Evolutionary conservation across 2,329 filamentous ascomycete genomes (phyloP), one percentile per base, ranked within the genome.

Genomic region (Phialocephala subalpina): DNA sequence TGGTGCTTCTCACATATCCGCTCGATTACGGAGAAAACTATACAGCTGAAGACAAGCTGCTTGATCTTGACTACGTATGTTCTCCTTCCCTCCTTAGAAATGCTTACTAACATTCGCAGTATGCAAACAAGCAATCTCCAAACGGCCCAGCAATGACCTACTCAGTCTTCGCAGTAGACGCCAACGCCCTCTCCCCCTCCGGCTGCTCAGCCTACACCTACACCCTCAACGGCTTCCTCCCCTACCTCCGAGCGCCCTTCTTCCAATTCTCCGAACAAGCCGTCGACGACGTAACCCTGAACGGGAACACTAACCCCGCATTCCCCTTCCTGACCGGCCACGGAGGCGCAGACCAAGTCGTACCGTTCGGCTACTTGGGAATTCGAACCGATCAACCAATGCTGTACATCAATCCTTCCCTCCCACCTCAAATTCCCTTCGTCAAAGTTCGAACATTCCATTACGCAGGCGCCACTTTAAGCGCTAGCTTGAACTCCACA

Each of bases 101-200:
- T 33, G 7, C 25, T 18, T 11, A 68, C 63, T 69, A 63, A 75
- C 38, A 42, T 45, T 40, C 29, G 11, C 65, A 84, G 81, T 92
- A 92, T 72, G 89, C 90, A 4, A 86, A 86, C 53, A 89, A 88
- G 62, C 90, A 92, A 76, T 90, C 88, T 0, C 79, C 84, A 1
- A 84, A 91, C 69, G 90, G 90, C 0, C 90, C 90, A 0, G 90
- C 86, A 2, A 92, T 92, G 90, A 92, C 90, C 1, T 92, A 90
- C 76, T 87, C 87, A 11, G 87, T 90, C 11, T 92, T 91, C 76
- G 86, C 87, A 56, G 86, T 92, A 57, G 86, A 88, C 35, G 89
- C 90, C 16, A 90, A 89, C 64, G 82, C 87, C 57, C 81, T 91
- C 12, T 88, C 87, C 0, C 86, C 84, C 1, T 90, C 88, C 2